A percentile compares a stretch with the other conserved stretches of the same genome.
Evolutionary conservation across 1,284 basidiomycete species (phyloP).

Genomic region (Sporisorium scitamineum): DNA sequence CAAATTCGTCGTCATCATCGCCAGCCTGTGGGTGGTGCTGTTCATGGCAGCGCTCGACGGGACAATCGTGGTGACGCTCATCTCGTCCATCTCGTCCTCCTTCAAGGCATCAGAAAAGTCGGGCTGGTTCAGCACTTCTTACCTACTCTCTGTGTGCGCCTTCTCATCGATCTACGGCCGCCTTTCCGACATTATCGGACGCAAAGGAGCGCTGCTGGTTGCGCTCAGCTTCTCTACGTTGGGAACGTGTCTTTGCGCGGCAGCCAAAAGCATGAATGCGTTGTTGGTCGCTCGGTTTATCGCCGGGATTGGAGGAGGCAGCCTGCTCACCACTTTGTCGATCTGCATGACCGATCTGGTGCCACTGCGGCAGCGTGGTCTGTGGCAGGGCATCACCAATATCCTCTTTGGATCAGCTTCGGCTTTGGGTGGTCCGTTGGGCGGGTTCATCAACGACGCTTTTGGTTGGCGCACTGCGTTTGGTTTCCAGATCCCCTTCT

Average conservation of each 20-base stretch:
- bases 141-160: slow-evolving; percentile 65
- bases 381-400: slow-evolving; percentile 70
- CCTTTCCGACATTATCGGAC: slow-evolving; percentile 65
- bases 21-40: slow-evolving; percentile 63
- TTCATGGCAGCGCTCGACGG: slow-evolving; percentile 65
- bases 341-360: slow-evolving; percentile 71
- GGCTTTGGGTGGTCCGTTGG: slow-evolving; percentile 64
- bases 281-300: slow-evolving; percentile 69
- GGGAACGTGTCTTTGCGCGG: slow-evolving; percentile 64
- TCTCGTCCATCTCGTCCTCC: slow-evolving; percentile 64
- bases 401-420: slow-evolving; percentile 67
- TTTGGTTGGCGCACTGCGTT: slow-evolving; percentile 66
- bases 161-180: slow-evolving; percentile 67
- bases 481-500: slow-evolving; percentile 67
- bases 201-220: slow-evolving; percentile 64
- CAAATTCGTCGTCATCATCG: slow-evolving; percentile 61
- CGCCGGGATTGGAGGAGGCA: slow-evolving; percentile 71
- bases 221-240: slow-evolving; percentile 60
- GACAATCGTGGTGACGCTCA: slow-evolving; percentile 66
- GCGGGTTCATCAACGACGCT: slow-evolving; percentile 55
- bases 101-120: slow-evolving; percentile 64
- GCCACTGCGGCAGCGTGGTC: slow-evolving; percentile 69
- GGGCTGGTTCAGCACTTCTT: slow-evolving; percentile 66
- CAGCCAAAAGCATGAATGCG: slow-evolving; percentile 55
- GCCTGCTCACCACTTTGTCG: slow-evolving; percentile 70